A percentile compares a stretch with the other conserved stretches of the same genome.
These are phyloP conservation scores for Colletotrichum noveboracense DNA, from an alignment of 2,329 filamentous ascomycete species.

Conservation along the genomic window DNA sequence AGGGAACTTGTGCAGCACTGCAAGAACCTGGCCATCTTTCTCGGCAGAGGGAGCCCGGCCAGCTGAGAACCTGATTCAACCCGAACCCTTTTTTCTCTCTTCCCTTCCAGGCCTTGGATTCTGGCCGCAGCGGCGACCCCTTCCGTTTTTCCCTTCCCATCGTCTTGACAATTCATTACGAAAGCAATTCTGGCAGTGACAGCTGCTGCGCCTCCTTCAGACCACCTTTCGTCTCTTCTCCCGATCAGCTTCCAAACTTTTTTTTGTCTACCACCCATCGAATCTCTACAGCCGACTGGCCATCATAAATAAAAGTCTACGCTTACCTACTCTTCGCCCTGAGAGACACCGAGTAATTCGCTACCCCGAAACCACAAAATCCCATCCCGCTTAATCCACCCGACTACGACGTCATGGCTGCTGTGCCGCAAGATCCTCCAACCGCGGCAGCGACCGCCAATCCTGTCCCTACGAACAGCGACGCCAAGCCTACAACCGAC, in stretches of 20 bases:
- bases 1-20: not conserved
- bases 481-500: slow-evolving; percentile 3
- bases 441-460: not conserved
- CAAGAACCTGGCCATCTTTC: not conserved
- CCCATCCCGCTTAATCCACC: not conserved
- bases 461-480: not conserved
- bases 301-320: not conserved
- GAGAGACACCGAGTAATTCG: not conserved
- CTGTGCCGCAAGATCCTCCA: slow-evolving; percentile 11
- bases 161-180: not conserved
- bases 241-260: not conserved
- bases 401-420: slow-evolving; percentile 17
- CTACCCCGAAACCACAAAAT: not conserved
- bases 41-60: not conserved
- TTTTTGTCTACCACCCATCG: not conserved
- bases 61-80: not conserved
- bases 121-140: not conserved
- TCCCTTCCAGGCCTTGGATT: not conserved
- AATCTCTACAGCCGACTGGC: not conserved
- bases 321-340: not conserved
- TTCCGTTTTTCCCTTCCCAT: not conserved
- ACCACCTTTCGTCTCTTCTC: not conserved
- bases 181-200: slow-evolving; percentile 6
- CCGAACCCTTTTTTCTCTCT: not conserved
- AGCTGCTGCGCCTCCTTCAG: slow-evolving; percentile 17